Evolutionary conservation across 306 rosid species (phyloP).

Genomic region (Canavalia gladiata): DNA sequence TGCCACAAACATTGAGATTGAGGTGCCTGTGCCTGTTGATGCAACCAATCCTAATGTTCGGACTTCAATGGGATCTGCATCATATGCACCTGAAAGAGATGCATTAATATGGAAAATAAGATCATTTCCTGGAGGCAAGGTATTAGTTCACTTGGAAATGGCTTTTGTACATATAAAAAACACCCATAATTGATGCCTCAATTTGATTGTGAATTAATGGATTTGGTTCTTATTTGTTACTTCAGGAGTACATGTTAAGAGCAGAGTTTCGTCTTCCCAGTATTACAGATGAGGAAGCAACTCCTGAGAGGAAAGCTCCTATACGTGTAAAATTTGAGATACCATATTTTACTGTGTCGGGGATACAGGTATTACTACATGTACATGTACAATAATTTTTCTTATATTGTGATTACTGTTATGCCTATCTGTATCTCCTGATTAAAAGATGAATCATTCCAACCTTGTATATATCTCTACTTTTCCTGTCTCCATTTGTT

Average conservation of each 20-base stretch:
- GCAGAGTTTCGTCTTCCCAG: constrained; percentile 97
- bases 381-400: neutral
- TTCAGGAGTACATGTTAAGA: constrained; percentile 93
- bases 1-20: constrained; percentile 98
- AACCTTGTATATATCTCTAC: constrained; percentile 11
- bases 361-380: constrained; percentile 78
- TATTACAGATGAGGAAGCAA: constrained; percentile 84
- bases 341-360: constrained; percentile 98
- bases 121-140: constrained; percentile 99
- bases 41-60: constrained; percentile 92
- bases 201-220: constrained; percentile 5
- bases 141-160: constrained; percentile 53
- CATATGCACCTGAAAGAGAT: constrained; percentile 97
- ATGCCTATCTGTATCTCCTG: neutral
- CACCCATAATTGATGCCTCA: constrained; percentile 12
- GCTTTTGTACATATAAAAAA: constrained; percentile 18
- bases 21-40: constrained; percentile 92
- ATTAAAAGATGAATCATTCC: constrained; percentile 34
- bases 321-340: constrained; percentile 97
- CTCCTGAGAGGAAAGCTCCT: constrained; percentile 97
- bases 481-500: constrained; percentile 1
- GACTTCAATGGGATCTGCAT: constrained; percentile 98
- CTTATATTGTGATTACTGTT: constrained; percentile 20
- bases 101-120: constrained; percentile 95
- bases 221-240: constrained; percentile 46